Percentiles rank a stretch among this genome's conserved stretches.
These are phyloP conservation scores for Cryptococcus sp. DNA, from an alignment of 1,284 basidiomycete species.

Conservation along the genomic window DNA sequence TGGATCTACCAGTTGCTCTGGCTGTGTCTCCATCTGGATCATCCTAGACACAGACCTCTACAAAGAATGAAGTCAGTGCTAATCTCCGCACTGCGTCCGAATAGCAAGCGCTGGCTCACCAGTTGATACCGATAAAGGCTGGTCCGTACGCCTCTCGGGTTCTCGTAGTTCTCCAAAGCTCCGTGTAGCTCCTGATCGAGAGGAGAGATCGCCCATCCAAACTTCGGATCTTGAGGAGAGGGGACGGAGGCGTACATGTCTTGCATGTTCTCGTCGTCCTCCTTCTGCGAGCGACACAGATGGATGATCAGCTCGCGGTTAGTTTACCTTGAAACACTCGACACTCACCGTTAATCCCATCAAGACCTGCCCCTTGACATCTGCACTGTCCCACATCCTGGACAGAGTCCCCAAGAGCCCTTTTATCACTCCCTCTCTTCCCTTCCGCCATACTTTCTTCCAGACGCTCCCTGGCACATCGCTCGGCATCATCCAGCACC, in stretches of 20 bases:
- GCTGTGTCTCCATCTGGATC: slow-evolving; percentile 42
- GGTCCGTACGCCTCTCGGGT: slow-evolving; percentile 33
- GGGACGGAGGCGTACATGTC: slow-evolving; percentile 34
- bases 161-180: slow-evolving; percentile 23
- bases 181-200: slow-evolving; percentile 27
- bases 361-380: not conserved
- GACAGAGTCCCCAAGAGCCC: slow-evolving; percentile 2
- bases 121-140: slow-evolving; percentile 40
- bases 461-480: slow-evolving; percentile 13
- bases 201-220: slow-evolving; percentile 9
- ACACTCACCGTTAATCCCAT: slow-evolving; percentile 11
- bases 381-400: slow-evolving; percentile 5
- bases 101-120: slow-evolving; percentile 20
- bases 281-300: slow-evolving; percentile 5
- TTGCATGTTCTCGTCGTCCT: slow-evolving; percentile 25
- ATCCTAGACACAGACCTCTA: slow-evolving; percentile 38
- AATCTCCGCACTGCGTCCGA: not conserved
- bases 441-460: slow-evolving; percentile 3
- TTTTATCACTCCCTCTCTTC: slow-evolving; percentile 8
- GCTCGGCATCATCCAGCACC: slow-evolving; percentile 13
- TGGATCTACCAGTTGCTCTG: slow-evolving; percentile 33
- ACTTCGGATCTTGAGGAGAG: slow-evolving; percentile 24
- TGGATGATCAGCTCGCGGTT: too few species aligned
- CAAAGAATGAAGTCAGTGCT: slow-evolving; percentile 6
- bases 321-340: not conserved